Evolutionary conservation across 306 rosid genomes (phyloP).

Genomic region (Corylus americana): DNA sequence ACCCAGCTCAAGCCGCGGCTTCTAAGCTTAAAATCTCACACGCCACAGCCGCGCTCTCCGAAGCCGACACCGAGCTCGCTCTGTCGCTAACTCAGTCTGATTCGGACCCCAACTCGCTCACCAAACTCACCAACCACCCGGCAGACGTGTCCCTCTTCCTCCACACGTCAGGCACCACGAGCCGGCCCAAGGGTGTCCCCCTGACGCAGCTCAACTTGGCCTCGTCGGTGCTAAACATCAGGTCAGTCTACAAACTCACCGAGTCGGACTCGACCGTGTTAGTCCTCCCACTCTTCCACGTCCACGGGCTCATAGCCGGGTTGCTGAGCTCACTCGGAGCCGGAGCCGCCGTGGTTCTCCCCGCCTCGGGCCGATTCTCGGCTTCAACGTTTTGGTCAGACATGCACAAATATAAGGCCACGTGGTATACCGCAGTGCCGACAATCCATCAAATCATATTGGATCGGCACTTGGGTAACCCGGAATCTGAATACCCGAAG

Average conservation of each 20-base stretch:
- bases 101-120: constrained; percentile 10
- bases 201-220: constrained; percentile 77
- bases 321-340: constrained; percentile 61
- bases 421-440: constrained; percentile 96
- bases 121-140: constrained; percentile 47
- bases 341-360: constrained; percentile 66
- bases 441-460: constrained; percentile 93
- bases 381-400: constrained; percentile 86
- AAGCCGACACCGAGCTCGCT: constrained; percentile 26
- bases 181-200: constrained; percentile 92
- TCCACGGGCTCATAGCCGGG: constrained; percentile 75
- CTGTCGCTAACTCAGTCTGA: constrained; percentile 29
- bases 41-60: constrained; percentile 42
- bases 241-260: constrained; percentile 66
- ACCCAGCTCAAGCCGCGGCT: constrained; percentile 57
- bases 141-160: constrained; percentile 84
- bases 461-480: constrained; percentile 67
- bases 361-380: constrained; percentile 76
- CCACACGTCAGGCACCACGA: constrained; percentile 96
- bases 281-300: constrained; percentile 85
- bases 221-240: constrained; percentile 64
- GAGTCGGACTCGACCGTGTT: constrained; percentile 78
- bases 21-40: constrained; percentile 54
- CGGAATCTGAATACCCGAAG: constrained; percentile 63
- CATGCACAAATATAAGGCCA: constrained; percentile 59